Evolutionary conservation across 371 early-diverging fungal genomes (phyloP).

Genomic region (Batkoa obscura): DNA sequence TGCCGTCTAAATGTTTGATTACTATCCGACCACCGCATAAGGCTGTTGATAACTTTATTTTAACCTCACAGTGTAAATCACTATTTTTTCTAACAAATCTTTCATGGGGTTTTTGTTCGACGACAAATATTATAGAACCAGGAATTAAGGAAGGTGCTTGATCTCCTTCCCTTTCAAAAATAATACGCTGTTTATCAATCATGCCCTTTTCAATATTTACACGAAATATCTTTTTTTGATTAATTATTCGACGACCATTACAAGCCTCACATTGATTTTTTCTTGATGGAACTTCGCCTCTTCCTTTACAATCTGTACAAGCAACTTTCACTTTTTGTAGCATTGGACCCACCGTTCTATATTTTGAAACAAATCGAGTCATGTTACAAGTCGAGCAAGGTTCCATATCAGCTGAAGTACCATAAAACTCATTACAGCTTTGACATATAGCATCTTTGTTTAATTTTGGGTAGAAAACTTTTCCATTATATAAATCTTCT

Average conservation of each 20-base stretch:
- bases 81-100: slow-evolving; percentile 55
- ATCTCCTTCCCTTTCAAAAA: slow-evolving; percentile 87
- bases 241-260: slow-evolving; percentile 56
- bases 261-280: slow-evolving; percentile 79
- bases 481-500: slow-evolving; percentile 79
- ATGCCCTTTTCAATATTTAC: slow-evolving; percentile 87
- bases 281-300: slow-evolving; percentile 48
- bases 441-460: slow-evolving; percentile 60
- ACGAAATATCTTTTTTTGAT: slow-evolving; percentile 72
- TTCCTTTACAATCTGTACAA: slow-evolving; percentile 43
- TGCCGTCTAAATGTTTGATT: slow-evolving; percentile 74
- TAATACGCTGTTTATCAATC: slow-evolving; percentile 71
- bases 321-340: slow-evolving; percentile 87
- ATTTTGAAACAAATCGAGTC: slow-evolving; percentile 65
- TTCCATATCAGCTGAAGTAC: slow-evolving; percentile 44
- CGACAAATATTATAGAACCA: slow-evolving; percentile 69
- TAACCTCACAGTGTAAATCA: slow-evolving; percentile 50
- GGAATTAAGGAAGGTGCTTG: slow-evolving; percentile 62
- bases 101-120: slow-evolving; percentile 64
- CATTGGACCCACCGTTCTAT: slow-evolving; percentile 91
- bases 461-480: slow-evolving; percentile 57
- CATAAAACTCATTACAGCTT: slow-evolving; percentile 56
- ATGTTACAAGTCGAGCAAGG: slow-evolving; percentile 73
- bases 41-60: slow-evolving; percentile 76
- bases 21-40: slow-evolving; percentile 79